A percentile compares a stretch with the other conserved stretches of the same genome.
phyloP scores from a whole-genome alignment of 108 stramenopile genomes.

The Mediolabrus comicus region DNA sequence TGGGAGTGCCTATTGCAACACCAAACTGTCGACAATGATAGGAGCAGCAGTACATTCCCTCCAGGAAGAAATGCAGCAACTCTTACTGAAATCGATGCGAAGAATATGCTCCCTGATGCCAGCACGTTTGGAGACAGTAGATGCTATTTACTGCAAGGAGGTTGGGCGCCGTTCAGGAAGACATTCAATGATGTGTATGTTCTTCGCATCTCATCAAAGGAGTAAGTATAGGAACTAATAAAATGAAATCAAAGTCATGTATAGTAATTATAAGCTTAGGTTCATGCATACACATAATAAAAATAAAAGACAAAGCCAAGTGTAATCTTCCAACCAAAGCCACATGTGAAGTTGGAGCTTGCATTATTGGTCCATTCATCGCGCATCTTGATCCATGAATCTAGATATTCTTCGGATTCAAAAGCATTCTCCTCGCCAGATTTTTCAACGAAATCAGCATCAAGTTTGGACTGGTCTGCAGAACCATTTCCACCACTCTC shows the following conservation, averaged over 20 bases:
- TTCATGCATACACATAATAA: background rate
- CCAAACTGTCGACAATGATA: slow-evolving; percentile 1
- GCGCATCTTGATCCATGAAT: background rate
- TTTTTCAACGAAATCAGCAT: background rate
- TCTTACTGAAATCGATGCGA: slow-evolving; percentile 35
- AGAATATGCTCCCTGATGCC: slow-evolving; percentile 11
- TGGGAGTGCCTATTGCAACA: slow-evolving; percentile 37
- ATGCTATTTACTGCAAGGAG: slow-evolving; percentile 62
- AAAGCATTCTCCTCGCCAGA: background rate
- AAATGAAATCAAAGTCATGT: too few relatives aligned
- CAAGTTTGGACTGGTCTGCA: background rate
- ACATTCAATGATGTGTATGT: slow-evolving; percentile 63
- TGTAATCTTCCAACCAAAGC: background rate
- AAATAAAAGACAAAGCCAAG: background rate
- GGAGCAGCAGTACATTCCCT: slow-evolving; percentile 18
- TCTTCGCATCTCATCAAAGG: slow-evolving; percentile 17
- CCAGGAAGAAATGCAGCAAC: slow-evolving; percentile 77
- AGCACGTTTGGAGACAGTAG: background rate
- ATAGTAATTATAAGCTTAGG: too few relatives aligned
- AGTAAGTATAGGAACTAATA: background rate
- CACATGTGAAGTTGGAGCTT: background rate
- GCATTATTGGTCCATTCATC: background rate
- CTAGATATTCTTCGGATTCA: background rate
- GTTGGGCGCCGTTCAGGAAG: slow-evolving; percentile 69
- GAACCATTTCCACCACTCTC: background rate